These are phyloP conservation scores for Talaromyces sp. DNA, from an alignment of 2,329 filamentous ascomycete species.

Conservation along the genomic window DNA sequence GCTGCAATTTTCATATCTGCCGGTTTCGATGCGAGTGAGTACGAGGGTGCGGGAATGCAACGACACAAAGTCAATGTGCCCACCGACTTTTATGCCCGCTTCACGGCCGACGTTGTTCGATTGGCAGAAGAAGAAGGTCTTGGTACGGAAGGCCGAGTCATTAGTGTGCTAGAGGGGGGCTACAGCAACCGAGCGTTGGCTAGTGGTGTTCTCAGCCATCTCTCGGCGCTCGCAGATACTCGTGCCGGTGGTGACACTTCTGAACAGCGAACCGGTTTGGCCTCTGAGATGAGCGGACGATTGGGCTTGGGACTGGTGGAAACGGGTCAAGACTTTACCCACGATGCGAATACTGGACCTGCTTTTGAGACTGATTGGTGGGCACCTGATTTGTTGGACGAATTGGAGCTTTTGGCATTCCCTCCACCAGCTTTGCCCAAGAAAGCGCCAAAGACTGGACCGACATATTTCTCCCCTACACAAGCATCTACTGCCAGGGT, in stretches of 20 bases:
- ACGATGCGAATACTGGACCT: slow-evolving; percentile 23
- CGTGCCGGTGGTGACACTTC: slow-evolving; percentile 30
- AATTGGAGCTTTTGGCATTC: slow-evolving; percentile 62
- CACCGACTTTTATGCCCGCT: slow-evolving; percentile 90
- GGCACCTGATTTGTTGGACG: slow-evolving; percentile 63
- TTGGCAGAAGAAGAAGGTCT: slow-evolving; percentile 78
- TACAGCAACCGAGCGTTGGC: slow-evolving; percentile 90
- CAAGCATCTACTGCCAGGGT: slow-evolving; percentile 83
- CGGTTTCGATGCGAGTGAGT: slow-evolving; percentile 95
- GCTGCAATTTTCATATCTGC: slow-evolving; percentile 93
- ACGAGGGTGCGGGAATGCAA: slow-evolving; percentile 91
- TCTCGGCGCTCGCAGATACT: slow-evolving; percentile 72
- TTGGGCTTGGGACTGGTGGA: slow-evolving; percentile 22
- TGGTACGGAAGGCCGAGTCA: slow-evolving; percentile 75
- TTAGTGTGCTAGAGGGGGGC: slow-evolving; percentile 93
- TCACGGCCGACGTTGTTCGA: slow-evolving; percentile 80
- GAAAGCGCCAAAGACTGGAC: slow-evolving; percentile 56
- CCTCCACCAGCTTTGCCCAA: slow-evolving; percentile 49
- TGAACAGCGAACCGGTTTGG: slow-evolving; percentile 48
- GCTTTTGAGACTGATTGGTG: slow-evolving; percentile 71
- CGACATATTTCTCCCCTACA: slow-evolving; percentile 83
- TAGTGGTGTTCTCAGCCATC: slow-evolving; percentile 84
- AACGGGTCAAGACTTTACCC: slow-evolving; percentile 3
- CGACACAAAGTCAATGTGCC: slow-evolving; percentile 93
- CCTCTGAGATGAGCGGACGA: slow-evolving; percentile 57